Base-by-base conservation (phyloP, 2,329 filamentous ascomycete genomes). In the Madurella mycetomatis region DNA sequence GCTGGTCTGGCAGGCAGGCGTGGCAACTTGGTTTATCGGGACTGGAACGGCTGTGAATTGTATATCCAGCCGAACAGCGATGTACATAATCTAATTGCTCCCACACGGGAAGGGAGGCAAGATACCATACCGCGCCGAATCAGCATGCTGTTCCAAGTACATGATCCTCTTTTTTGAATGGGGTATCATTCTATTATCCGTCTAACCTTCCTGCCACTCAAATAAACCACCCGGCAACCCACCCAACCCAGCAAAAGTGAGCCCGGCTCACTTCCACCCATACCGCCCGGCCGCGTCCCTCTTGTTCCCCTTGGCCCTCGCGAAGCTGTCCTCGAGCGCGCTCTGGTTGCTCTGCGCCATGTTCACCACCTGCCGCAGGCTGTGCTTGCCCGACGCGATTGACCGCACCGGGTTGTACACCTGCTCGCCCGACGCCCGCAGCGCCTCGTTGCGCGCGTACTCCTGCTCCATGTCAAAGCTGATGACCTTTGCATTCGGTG, bases 311-410 rank as follows among this genome's bases (percentile, higher is more conserved):
- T 82, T 85, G 5, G 90, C 89, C 62, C 85, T 77, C 17, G 90
- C 90, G 75, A 96, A 96, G 68, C 89, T 92, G 66, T 97, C 92
- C 72, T 96, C 91, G 61, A 96, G 74, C 2, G 90, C 91, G 11
- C 95, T 90, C 67, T 85, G 85, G 72, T 97, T 91, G 58, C 79
- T 88, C 62, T 84, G 84, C 25, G 89, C 92, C 57, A 87, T 87
- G 70, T 84, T 90, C 61, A 97, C 88, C 63, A 97, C 77, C 74
- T 96, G 91, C 66, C 86, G 85, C 69, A 97, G 76, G 65, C 82
- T 95, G 72, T 96, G 91, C 74, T 96, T 96, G 56, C 90, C 89
- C 3, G 91, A 88, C 19, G 89, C 85, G 67, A 96, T 87, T 2
- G 86, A 76, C 49, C 90, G 86, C 53, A 96, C 86, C 8, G 91